phyloP scores from a whole-genome alignment of 139 green algal genomes.

The Coelastrella sp. region DNA sequence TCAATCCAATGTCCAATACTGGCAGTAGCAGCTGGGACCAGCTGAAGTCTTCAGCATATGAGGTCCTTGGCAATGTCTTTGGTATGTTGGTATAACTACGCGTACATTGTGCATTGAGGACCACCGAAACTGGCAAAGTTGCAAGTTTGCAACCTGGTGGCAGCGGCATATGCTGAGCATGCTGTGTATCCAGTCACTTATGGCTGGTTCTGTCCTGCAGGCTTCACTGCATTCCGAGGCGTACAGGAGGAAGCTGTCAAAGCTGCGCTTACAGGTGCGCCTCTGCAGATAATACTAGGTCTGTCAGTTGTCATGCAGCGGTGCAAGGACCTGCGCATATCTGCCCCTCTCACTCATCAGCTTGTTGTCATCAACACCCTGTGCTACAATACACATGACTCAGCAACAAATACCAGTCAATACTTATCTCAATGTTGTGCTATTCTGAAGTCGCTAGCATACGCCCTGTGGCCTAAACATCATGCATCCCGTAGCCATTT shows the following conservation, averaged over 20 bases:
- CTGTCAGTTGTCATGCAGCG: background rate
- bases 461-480: no score
- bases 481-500: no score
- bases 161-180: background rate
- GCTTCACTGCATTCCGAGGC: constrained; percentile 46
- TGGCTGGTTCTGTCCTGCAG: constrained; percentile 40
- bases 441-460: no score
- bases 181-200: background rate
- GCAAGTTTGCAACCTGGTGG: no score
- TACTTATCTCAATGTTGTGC: no score
- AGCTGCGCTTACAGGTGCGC: constrained; percentile 38
- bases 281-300: background rate
- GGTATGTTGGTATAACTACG: background rate
- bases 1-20: no score
- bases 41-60: background rate
- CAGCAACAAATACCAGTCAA: no score
- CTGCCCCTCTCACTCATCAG: no score
- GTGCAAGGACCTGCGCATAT: no score
- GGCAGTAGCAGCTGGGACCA: background rate
- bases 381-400: no score
- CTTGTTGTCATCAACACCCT: no score
- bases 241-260: constrained; percentile 53
- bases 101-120: no score
- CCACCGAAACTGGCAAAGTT: background rate
- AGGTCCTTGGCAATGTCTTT: background rate